Evolutionary conservation across 2,329 filamentous ascomycete species (phyloP), one percentile per base, ranked within the genome.

Genomic region (Fusarium sp.): DNA sequence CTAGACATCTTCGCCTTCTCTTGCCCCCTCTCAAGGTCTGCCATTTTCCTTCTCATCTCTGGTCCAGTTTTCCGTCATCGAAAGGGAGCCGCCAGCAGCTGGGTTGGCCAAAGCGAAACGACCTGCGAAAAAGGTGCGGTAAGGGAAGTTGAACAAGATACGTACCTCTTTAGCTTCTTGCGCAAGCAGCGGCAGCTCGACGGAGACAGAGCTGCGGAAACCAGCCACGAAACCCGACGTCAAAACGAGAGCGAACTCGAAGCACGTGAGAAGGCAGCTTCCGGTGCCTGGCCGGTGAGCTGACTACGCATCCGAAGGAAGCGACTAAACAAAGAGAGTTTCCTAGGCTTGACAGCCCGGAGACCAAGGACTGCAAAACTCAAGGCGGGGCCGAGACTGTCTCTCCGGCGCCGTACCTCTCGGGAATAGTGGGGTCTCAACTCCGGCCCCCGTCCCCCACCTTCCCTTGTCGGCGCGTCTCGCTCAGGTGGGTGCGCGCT

Each of bases 51-150:
- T 38, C 20, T 60, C 56, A 38, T 63, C 63, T 68, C 66, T 66
- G 54, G 72, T 47, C 73, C 64, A 69, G 64, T 73, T 75, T 68
- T 66, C 69, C 61, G 62, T 65, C 66, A 64, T 75, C 70, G 56
- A 75, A 75, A 70, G 70, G 38, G 57, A 61, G 69, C 64, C 60
- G 50, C 57, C 66, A 63, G 75, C 78, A 73, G 66, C 75, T 70
- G 63, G 69, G 74, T 74, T 74, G 66, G 63, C 65, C 57, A 63
- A 76, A 74, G 66, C 74, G 61, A 72, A 75, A 71, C 4, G 27
- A 37, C 37, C 69, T 57, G 56, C 50, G 59, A 76, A 76, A 71
- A 67, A 63, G 40, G 52, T 66, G 67, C 56, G 45, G 67, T 74
- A 67, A 50, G 57, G 61, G 60, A 66, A 76, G 76, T 76, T 67